These are phyloP conservation scores for Malus sylvestris DNA, from an alignment of 306 rosid species.

Conservation along the genomic window DNA sequence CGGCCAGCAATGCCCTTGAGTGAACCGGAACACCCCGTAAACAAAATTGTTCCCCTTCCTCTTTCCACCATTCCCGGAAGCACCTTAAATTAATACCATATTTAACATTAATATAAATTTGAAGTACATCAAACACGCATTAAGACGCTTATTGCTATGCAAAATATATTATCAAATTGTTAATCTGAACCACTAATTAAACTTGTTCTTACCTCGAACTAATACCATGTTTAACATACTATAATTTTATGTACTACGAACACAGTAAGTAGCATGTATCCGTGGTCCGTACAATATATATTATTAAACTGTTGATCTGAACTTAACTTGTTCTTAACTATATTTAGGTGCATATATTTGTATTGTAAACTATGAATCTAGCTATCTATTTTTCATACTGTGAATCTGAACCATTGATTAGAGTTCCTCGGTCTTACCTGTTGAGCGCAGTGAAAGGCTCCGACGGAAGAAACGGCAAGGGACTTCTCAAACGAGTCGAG, in stretches of 20 bases:
- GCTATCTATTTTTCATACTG: not conserved
- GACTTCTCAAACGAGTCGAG: conserved; percentile 66
- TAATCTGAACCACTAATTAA: not conserved
- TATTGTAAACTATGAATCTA: not conserved
- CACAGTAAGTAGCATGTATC: not conserved
- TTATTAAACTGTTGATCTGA: not conserved
- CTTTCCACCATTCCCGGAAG: conserved; percentile 89
- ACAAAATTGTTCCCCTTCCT: conserved; percentile 87
- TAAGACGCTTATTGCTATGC: not conserved
- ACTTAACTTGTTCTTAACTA: not conserved
- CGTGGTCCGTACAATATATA: not conserved
- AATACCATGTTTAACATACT: not conserved
- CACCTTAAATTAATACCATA: conserved; percentile 35
- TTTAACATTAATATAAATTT: not conserved
- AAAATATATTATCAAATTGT: not conserved
- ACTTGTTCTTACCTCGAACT: not conserved
- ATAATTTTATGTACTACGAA: not conserved
- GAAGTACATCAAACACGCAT: not conserved
- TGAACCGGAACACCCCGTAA: conserved; percentile 87
- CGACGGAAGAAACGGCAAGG: conserved; percentile 71
- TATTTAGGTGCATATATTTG: not conserved
- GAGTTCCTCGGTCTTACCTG: conserved; percentile 34
- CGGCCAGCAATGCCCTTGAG: conserved; percentile 70
- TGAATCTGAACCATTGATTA: conserved; percentile 24
- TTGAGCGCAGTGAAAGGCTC: conserved; percentile 92